Evolutionary conservation across 2,329 filamentous ascomycete species (phyloP).

Genomic region (Mariannaea elegans): DNA sequence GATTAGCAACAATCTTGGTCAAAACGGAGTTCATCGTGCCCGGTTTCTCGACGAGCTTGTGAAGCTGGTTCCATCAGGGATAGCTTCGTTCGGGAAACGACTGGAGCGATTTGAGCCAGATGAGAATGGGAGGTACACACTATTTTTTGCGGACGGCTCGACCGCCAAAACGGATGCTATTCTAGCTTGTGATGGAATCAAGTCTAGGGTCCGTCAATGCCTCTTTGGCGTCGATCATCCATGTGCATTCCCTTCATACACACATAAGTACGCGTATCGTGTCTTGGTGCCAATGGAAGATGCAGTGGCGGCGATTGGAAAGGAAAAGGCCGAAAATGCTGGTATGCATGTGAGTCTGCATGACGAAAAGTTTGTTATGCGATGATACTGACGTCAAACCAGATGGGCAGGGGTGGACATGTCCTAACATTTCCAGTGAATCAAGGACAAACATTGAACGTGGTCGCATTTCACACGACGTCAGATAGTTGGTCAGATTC

Average conservation of each 20-base stretch:
- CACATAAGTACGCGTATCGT: constrained; percentile 22
- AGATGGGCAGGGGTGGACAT: constrained; percentile 60
- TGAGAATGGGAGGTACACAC: constrained; percentile 31
- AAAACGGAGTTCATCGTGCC: constrained; percentile 47
- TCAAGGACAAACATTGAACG: constrained; percentile 61
- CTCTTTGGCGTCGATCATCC: constrained; percentile 12
- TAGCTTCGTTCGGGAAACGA: constrained; percentile 46
- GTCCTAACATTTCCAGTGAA: constrained; percentile 41
- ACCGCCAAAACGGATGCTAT: constrained; percentile 47
- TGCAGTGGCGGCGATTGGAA: constrained; percentile 4
- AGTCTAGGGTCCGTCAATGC: constrained; percentile 11
- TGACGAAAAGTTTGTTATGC: background rate
- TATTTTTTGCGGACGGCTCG: constrained; percentile 52
- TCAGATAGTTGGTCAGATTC: constrained; percentile 41
- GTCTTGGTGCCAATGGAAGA: constrained; percentile 17
- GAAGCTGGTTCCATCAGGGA: constrained; percentile 46
- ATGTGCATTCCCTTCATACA: constrained; percentile 12
- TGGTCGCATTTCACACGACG: constrained; percentile 55
- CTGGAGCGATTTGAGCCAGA: background rate
- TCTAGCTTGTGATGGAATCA: constrained; percentile 21
- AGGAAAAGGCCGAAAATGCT: constrained; percentile 16
- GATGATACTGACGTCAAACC: background rate
- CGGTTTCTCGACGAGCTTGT: constrained; percentile 52
- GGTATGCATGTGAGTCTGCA: constrained; percentile 15
- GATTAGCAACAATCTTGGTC: constrained; percentile 37